Base-by-base conservation (phyloP, 2,329 filamentous ascomycete genomes). In the Coniella lustricola region DNA sequence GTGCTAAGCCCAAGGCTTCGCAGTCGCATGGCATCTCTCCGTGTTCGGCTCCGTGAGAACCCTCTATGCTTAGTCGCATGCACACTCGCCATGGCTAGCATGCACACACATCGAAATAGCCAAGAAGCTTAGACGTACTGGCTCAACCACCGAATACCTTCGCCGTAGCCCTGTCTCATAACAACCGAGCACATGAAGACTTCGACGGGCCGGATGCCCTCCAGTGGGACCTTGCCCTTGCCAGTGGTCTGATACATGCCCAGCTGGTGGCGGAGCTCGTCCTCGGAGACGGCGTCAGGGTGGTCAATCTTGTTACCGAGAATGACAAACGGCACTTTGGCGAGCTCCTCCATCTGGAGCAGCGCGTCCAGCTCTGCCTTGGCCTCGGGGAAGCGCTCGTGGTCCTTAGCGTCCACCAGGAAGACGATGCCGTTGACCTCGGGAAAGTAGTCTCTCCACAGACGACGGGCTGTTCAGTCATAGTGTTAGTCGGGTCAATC, bases 291-390 rank as follows among this genome's bases (percentile, higher is more conserved):
- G 55, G 93, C 93, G 59, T 94, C 87, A 46, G 90, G 90, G 74
- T 97, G 90, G 69, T 98, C 93, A 68, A 98, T 98, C 82, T 98
- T 98, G 82, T 98, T 98, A 60, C 93, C 93, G 55, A 98, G 81
- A 60, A 98, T 82, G 54, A 97, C 81, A 69, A 97, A 97, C 47
- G 93, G 93, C 8, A 95, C 93, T 77, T 95, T 96, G 66, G 82
- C 75, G 34, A 98, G 81, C 66, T 97, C 91, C 73, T 98, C 93
- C 91, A 98, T 96, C 54, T 87, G 83, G 58, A 98, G 79, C 45
- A 97, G 85, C 46, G 87, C 90, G 64, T 98, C 93, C 55, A 98
- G 86, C 75, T 98, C 93, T 61, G 87, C 91, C 76, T 97, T 97
- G 64, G 90, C 87, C 75, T 98, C 93, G 61, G 78, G 68, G 67